Base-by-base conservation (phyloP, 192 early-diverging fungal genomes). In the Linderina pennispora region DNA sequence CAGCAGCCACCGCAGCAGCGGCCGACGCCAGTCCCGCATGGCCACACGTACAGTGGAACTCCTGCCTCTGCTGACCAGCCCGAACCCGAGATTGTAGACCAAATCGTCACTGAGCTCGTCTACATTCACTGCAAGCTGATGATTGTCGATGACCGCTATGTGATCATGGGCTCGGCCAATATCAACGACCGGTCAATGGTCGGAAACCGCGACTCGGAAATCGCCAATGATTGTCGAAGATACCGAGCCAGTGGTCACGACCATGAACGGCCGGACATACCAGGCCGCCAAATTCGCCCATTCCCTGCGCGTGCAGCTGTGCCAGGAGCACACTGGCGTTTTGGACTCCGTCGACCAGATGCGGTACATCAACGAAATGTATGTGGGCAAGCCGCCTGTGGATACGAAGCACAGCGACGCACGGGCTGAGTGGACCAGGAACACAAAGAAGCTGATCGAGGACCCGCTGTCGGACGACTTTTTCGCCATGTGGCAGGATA, bases 171-270 rank as follows among this genome's bases (percentile, higher is more conserved):
- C 5, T 89, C 86, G 21, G 88, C 90, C 31, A 94, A 94, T 56
- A 78, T 94, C 57, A 94, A 94, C 57, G 91, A 94, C 68, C 84
- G 91, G 4, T 94, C 91, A 0, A 89, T 89, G 68, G 62, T 81
- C 34, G 91, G 91, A 25, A 81, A 81, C 48, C 85, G 84, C 44
- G 90, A 94, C 55, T 90, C 87, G 9, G 91, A 94, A 65, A 82
- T 94, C 36, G 91, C 90, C 32, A n/a, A 83, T 89, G 43, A 47
- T 91, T 14, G 72, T 94, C 10, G 84, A 87, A 54, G 89, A 94
- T 47, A 64, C 79, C 4, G 73, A 80, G 23, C 74, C 63, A 9
- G 60, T 94, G 15, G 58, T 62, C 15, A 81, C 86, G 0, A 72
- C 63, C 20, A 91, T 94, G 88, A 77, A 87, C 40, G 88, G 86